Percentiles rank a stretch among this genome's conserved stretches.
phyloP scores from a whole-genome alignment of 1,284 basidiomycete genomes.

The Thelephora terrestris region DNA sequence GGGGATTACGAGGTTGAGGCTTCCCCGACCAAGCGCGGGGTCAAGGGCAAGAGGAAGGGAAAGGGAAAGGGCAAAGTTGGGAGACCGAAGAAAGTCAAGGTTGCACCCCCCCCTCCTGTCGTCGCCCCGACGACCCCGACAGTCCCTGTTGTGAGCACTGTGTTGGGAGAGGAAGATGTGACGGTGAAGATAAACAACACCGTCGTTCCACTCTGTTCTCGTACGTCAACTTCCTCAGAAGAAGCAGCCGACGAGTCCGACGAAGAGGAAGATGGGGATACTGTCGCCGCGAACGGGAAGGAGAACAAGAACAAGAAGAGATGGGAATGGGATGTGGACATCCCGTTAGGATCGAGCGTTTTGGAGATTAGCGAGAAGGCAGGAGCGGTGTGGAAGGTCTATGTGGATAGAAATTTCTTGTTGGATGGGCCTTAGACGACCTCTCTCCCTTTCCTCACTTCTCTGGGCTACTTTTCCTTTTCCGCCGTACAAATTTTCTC shows the following conservation, averaged over 20 bases:
- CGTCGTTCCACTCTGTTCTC: slow-evolving; percentile 6
- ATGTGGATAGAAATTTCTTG: slow-evolving; percentile 35
- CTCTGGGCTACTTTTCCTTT: slow-evolving; percentile 1
- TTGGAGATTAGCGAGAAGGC: slow-evolving; percentile 64
- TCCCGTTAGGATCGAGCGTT: slow-evolving; percentile 42
- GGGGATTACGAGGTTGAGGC: slow-evolving; percentile 4
- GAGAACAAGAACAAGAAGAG: slow-evolving; percentile 8
- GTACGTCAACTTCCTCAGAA: slow-evolving; percentile 20
- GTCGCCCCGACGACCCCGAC: slow-evolving; percentile 12
- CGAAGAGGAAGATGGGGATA: slow-evolving; percentile 21
- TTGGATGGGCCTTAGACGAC: slow-evolving; percentile 6
- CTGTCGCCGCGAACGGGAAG: not conserved
- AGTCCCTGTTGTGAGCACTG: slow-evolving; percentile 1
- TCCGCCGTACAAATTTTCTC: slow-evolving; percentile 2
- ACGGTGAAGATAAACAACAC: slow-evolving; percentile 23
- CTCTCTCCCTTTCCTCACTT: slow-evolving; percentile 2
- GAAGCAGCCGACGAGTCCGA: slow-evolving; percentile 26
- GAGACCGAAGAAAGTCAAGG: slow-evolving; percentile 11
- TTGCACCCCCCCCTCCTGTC: slow-evolving; percentile 1
- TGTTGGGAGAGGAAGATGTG: slow-evolving; percentile 10
- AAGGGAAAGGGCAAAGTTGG: slow-evolving; percentile 9
- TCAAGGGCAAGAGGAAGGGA: slow-evolving; percentile 12
- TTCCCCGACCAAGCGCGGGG: slow-evolving; percentile 13
- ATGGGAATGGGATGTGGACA: slow-evolving; percentile 43
- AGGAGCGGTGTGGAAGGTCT: slow-evolving; percentile 56